A percentile compares a stretch with the other conserved stretches of the same genome.
phyloP scores from a whole-genome alignment of 2,329 filamentous ascomycete species.

The Colletotrichum echinochloae region DNA sequence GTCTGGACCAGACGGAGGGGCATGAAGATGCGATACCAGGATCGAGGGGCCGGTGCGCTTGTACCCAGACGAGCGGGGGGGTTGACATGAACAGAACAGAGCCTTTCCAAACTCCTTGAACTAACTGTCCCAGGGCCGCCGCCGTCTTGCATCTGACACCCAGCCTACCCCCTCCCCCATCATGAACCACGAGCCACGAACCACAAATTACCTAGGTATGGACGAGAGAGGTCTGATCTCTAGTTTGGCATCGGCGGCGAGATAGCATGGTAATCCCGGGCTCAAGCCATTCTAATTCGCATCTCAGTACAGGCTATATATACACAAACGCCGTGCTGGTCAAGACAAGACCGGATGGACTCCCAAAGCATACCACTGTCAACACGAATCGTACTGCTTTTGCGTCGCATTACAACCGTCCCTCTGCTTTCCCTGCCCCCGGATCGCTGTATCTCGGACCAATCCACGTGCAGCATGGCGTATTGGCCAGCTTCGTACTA shows the following conservation, averaged over 20 bases:
- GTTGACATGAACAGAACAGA: conserved; percentile 6
- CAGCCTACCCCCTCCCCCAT: neutral
- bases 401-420: conserved; percentile 18
- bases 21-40: conserved; percentile 30
- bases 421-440: conserved; percentile 11
- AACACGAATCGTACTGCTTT: conserved; percentile 17
- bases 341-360: conserved; percentile 1
- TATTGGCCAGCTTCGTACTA: neutral
- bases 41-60: conserved; percentile 17
- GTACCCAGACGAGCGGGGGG: conserved; percentile 1
- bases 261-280: neutral
- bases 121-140: neutral
- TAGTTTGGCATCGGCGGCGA: neutral
- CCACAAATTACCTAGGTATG: too few relatives aligned
- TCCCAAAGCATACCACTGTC: neutral
- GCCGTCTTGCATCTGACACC: neutral
- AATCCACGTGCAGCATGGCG: conserved; percentile 35
- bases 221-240: conserved; percentile 10
- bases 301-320: neutral
- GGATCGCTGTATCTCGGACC: conserved; percentile 10
- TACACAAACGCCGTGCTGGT: neutral
- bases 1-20: conserved; percentile 7
- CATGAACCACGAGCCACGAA: neutral
- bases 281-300: neutral
- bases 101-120: neutral